These are phyloP conservation scores for Teratosphaeria nubilosa DNA, from an alignment of 2,329 filamentous ascomycete genomes.

Conservation along the genomic window DNA sequence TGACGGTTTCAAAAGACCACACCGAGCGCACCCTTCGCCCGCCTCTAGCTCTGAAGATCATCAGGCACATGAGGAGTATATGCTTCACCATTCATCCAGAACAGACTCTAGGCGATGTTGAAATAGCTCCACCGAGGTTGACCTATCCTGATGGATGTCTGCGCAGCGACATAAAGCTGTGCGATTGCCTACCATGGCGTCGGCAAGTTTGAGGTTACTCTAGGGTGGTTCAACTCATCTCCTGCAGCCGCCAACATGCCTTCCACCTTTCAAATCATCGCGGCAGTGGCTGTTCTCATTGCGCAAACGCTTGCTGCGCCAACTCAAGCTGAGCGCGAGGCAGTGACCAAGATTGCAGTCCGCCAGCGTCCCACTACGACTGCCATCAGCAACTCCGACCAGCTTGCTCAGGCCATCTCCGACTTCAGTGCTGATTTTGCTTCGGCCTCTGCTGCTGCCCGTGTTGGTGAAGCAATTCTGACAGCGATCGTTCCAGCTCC, in stretches of 20 bases:
- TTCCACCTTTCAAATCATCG: not conserved
- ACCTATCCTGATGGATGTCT: not conserved
- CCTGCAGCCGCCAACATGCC: not conserved
- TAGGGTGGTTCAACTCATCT: not conserved
- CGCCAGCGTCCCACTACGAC: slow-evolving; percentile 4
- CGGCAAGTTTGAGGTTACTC: not conserved
- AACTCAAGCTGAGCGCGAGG: not conserved
- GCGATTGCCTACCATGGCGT: not conserved
- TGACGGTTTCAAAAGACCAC: not conserved
- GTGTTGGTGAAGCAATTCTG: slow-evolving; percentile 12
- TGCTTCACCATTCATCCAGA: not conserved
- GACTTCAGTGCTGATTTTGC: slow-evolving; percentile 6
- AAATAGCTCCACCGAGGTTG: not conserved
- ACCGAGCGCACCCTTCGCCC: not conserved
- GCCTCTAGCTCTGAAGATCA: not conserved
- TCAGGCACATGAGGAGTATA: not conserved
- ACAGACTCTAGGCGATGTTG: not conserved
- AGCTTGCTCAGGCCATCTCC: slow-evolving; percentile 9
- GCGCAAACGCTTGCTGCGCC: not conserved
- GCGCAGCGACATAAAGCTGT: not conserved
- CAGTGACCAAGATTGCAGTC: not conserved
- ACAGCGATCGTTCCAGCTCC: slow-evolving; percentile 14
- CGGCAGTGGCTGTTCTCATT: not conserved
- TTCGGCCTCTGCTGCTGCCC: slow-evolving; percentile 8
- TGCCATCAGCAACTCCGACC: slow-evolving; percentile 5